Evolutionary conservation across 108 stramenopile species (phyloP).

Genomic region (Fistulifera pelliculosa): DNA sequence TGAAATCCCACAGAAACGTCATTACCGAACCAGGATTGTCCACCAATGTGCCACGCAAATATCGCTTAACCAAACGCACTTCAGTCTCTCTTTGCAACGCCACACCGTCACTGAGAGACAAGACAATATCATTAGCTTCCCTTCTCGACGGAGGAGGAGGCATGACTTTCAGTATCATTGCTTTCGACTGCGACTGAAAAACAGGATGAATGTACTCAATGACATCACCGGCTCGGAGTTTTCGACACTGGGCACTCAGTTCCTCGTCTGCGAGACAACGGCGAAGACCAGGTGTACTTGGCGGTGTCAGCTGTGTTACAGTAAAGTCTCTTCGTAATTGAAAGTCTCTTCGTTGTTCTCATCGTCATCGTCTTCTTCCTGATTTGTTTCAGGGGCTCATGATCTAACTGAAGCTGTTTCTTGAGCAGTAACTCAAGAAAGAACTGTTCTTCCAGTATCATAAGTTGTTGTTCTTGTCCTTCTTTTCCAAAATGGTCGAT

Average conservation of each 20-base stretch:
- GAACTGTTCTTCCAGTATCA: too few relatives aligned
- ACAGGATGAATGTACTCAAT: slow-evolving; percentile 4
- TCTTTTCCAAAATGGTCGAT: too few relatives aligned
- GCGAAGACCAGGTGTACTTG: too few relatives aligned
- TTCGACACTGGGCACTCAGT: neutral
- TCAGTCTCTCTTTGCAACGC: neutral
- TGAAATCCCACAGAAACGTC: neutral
- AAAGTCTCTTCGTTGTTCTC: too few relatives aligned
- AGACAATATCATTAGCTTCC: neutral
- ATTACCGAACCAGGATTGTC: neutral
- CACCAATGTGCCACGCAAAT: neutral
- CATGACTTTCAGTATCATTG: neutral
- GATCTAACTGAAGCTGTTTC: too few relatives aligned
- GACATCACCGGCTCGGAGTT: slow-evolving; percentile 9
- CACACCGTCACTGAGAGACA: neutral
- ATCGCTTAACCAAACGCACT: slow-evolving; percentile 1
- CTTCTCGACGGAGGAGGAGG: neutral
- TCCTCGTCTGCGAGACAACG: too few relatives aligned
- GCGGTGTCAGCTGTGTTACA: too few relatives aligned
- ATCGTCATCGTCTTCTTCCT: too few relatives aligned
- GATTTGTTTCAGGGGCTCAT: too few relatives aligned
- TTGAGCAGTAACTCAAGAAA: too few relatives aligned
- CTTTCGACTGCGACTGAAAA: neutral
- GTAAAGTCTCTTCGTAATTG: too few relatives aligned
- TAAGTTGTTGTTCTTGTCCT: too few relatives aligned